Base-by-base conservation (phyloP, 2,329 filamentous ascomycete species). In the Xylariaceae sp. region DNA sequence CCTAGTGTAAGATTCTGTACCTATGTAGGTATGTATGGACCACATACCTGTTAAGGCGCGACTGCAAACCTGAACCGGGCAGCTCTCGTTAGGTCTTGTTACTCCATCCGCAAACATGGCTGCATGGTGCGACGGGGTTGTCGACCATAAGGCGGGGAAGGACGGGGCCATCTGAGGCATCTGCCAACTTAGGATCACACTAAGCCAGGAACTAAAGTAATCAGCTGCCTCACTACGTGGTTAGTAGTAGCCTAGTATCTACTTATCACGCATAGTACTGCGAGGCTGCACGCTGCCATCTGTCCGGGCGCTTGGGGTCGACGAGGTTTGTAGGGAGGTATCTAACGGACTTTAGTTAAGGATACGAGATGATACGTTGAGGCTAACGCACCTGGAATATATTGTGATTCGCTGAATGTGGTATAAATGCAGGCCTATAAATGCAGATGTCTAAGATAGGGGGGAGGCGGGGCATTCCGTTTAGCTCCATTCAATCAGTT, bases 41-140 rank as follows among this genome's bases (percentile, higher is more conserved):
- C 23, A 29, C 32, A 14, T 37, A 37, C 14, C n/a, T n/a, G n/a
- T n/a, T n/a, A n/a, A n/a, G n/a, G n/a, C n/a, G n/a, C n/a, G n/a
- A n/a, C n/a, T n/a, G n/a, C n/a, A n/a, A n/a, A n/a, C n/a, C n/a
- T n/a, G n/a, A n/a, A n/a, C n/a, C n/a, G n/a, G n/a, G n/a, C n/a
- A n/a, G n/a, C n/a, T n/a, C n/a, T n/a, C n/a, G n/a, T n/a, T n/a
- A n/a, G n/a, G n/a, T n/a, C n/a, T n/a, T n/a, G n/a, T 60, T 60
- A 52, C 54, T 52, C 58, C 58, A 55, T 55, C 37, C 50, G 51
- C 43, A 41, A 50, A 26, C 41, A n/a, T n/a, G n/a, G n/a, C n/a
- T n/a, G 29, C 14, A 37, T 37, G 5, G 32, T 37, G 32, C 32
- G 6, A 37, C 32, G 32, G 32, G n/a, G n/a, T n/a, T n/a, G n/a